Conservation (phyloP, 306 rosid genomes). For the Glycine latifolia region DNA sequence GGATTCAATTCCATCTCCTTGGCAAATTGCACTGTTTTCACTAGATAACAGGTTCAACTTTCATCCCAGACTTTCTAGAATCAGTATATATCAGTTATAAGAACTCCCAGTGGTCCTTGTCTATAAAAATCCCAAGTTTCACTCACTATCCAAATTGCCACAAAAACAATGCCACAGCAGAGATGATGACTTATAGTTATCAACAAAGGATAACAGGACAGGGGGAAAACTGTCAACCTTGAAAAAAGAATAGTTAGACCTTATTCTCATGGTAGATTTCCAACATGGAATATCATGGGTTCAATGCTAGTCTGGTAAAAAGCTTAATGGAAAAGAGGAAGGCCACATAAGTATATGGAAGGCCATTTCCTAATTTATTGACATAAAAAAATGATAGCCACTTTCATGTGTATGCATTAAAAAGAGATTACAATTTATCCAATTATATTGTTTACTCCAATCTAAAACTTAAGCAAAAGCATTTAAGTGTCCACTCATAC, state of each 20-base stretch:
- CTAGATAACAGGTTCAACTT: not conserved
- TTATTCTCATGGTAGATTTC: too few species aligned
- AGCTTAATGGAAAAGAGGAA: constrained; percentile 1
- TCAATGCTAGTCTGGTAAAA: constrained; percentile 6
- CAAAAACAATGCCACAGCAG: too few species aligned
- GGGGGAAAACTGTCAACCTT: too few species aligned
- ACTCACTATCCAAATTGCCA: too few species aligned
- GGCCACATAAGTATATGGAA: not conserved
- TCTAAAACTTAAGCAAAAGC: not conserved
- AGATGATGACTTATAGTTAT: too few species aligned
- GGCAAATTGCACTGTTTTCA: constrained; percentile 13
- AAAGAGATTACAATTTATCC: constrained; percentile 10
- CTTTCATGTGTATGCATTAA: not conserved
- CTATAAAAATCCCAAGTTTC: not conserved
- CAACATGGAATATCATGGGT: not conserved
- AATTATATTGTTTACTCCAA: constrained; percentile 20
- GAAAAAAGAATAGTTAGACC: too few species aligned
- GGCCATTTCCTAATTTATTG: not conserved
- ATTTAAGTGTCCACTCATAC: not conserved
- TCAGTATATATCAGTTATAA: not conserved
- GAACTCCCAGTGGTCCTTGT: not conserved
- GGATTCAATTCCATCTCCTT: too few species aligned
- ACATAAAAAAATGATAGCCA: constrained; percentile 19
- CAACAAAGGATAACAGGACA: too few species aligned
- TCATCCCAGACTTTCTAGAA: not conserved